Base-by-base conservation (phyloP, 192 early-diverging fungal genomes). In the Podila horticola region DNA sequence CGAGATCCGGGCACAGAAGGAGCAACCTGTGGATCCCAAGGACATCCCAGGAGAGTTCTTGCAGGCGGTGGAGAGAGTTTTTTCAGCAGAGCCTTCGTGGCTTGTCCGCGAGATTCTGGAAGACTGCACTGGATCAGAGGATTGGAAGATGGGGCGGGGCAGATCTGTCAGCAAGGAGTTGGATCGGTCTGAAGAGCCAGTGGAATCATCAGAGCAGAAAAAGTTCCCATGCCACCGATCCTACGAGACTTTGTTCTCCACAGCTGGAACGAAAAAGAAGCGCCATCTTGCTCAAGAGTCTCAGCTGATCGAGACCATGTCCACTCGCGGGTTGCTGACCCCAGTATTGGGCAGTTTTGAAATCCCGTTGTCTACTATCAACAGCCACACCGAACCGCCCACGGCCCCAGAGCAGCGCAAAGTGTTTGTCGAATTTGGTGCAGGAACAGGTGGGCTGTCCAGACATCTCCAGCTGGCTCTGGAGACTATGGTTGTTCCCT, bases 261-360 rank as follows among this genome's bases (percentile, higher is more conserved):
- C 69, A 50, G 77, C 77, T 1, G 77, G 77, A 22, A 67, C 55
- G 12, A 81, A 81, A 36, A 81, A 81, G 71, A 72, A 73, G 48
- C 60, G 77, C 19, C 77, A 81, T 67, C 36, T 81, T 41, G 77
- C 71, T 1, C 77, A 81, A 65, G 77, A 81, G 28, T 81, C 77
- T 12, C 77, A 81, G 52, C 24, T 81, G 51, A 81, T 81, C 28
- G 34, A 73, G 48, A 17, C 71, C 10, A 81, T 81, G 77, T 52
- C 24, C 4, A 58, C 66, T 0, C 29, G 33, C 7, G 77, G 77
- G 1, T 52, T 81, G 4, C 60, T 81, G 55, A 31, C 12, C 5
- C 63, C 64, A 38, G 63, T 71, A 13, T 26, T 66, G 17, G n/a
- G 26, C 17, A 12, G 12, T 8, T 59, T 20, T 33, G 28, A 0